Base-by-base conservation (phyloP, 768 basidiomycete species). In the Psilocybe tampanensis region DNA sequence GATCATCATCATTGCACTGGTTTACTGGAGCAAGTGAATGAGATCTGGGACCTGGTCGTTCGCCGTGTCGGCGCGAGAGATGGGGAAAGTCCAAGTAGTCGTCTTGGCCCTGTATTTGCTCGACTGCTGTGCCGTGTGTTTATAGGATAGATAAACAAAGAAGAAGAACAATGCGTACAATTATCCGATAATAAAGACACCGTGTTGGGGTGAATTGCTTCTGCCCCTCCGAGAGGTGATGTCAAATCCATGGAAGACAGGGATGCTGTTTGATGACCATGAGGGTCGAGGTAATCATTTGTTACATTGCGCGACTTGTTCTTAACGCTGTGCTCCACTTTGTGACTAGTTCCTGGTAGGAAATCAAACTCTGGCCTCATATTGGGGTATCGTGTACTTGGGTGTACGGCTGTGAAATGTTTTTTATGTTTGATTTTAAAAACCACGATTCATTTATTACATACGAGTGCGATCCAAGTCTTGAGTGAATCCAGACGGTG, bases 41-140 rank as follows among this genome's bases (percentile, higher is more conserved):
- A 29, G 29, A 9, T 29, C 29, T 4, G 4, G 29, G 5, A 29
- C 29, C 9, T 29, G 29, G 9, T 29, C 29, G 29, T 29, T 9
- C 5, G 29, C 29, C 29, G 9, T 5, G 9, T 29, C 29, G 9
- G 29, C 29, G 29, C 29, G 29, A 87, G 49, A 84, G 86, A 34
- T 76, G 80, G n/a, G 83, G 84, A 8, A 86, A 80, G 67, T 86
- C 85, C 88, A 86, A 89, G 63, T 89, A 89, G 47, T 84, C 76
- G 69, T 89, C 87, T 47, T 86, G 78, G 61, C 81, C 79, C 45
- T 70, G 68, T 8, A 63, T 49, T 24, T 62, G 47, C 36, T 72
- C 66, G 17, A 61, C 62, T 2, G n/a, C 9, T 8, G 29, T 3
- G 29, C 29, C 29, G 29, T 29, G n/a, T n/a, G n/a, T n/a, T n/a